A percentile compares a stretch with the other conserved stretches of the same genome.
Conservation (phyloP, 768 basidiomycete species). For the Hypholoma sublateritium region DNA sequence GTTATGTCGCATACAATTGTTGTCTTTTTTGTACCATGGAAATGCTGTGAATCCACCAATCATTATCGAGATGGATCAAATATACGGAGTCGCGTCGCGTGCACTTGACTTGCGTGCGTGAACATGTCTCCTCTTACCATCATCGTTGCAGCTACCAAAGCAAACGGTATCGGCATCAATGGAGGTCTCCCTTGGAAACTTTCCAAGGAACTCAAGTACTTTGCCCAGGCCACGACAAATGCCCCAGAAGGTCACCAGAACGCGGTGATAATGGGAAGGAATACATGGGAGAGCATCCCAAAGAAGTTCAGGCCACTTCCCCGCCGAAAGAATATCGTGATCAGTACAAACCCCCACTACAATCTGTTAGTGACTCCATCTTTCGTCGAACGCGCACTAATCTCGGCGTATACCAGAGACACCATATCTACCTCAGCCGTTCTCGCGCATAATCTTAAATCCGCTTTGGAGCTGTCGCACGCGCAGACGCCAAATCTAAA, state of each 20-base stretch:
- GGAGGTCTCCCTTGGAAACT: constrained; percentile 86
- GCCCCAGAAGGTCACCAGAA: constrained; percentile 60
- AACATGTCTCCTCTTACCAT: constrained; percentile 75
- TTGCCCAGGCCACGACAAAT: constrained; percentile 72
- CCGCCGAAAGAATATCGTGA: constrained; percentile 74
- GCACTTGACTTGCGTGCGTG: neutral
- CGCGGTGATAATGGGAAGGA: constrained; percentile 91
- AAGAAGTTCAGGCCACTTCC: constrained; percentile 77
- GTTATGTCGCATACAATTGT: constrained; percentile 8
- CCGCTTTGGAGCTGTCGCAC: constrained; percentile 35
- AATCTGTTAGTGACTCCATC: constrained; percentile 50
- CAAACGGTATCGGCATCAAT: constrained; percentile 84
- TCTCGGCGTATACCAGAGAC: constrained; percentile 10
- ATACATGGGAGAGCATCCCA: constrained; percentile 98
- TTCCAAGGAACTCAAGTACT: constrained; percentile 88
- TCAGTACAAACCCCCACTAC: constrained; percentile 61
- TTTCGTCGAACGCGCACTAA: neutral
- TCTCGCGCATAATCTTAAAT: constrained; percentile 40
- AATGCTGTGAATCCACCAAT: neutral
- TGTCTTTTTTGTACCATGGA: constrained; percentile 5
- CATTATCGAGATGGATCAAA: no score
- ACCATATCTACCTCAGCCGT: constrained; percentile 27
- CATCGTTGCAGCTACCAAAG: constrained; percentile 88
- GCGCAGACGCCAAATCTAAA: constrained; percentile 33
- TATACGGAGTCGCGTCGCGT: no score